These are phyloP conservation scores for Candida verbasci DNA, from an alignment of 805 yeast species.

Conservation along the genomic window DNA sequence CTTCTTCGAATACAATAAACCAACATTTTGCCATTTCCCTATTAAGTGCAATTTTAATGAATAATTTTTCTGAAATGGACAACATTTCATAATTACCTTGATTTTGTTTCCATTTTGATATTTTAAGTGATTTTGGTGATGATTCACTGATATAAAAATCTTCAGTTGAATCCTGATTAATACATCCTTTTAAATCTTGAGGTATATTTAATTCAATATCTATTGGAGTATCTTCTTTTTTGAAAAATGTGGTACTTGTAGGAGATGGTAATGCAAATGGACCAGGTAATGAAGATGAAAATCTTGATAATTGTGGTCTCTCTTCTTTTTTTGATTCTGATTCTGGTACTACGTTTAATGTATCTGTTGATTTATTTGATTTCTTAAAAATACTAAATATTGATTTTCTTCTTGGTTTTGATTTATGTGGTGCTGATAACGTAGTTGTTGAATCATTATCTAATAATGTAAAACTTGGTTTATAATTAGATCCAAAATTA, in stretches of 20 bases:
- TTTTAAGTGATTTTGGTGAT: slow-evolving; percentile 31
- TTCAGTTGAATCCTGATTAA: slow-evolving; percentile 33
- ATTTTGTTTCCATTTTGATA: slow-evolving; percentile 39
- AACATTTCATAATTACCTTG: slow-evolving; percentile 44
- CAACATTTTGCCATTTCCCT: slow-evolving; percentile 30
- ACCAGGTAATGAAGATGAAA: slow-evolving; percentile 19
- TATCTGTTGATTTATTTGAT: slow-evolving; percentile 8
- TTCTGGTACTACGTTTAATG: slow-evolving; percentile 2
- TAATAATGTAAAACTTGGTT: slow-evolving; percentile 27
- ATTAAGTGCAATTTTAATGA: slow-evolving; percentile 36
- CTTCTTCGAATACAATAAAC: slow-evolving; percentile 40
- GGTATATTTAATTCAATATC: slow-evolving; percentile 29
- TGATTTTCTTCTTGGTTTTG: slow-evolving; percentile 22
- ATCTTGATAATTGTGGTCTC: not conserved
- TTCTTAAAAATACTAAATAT: slow-evolving; percentile 34
- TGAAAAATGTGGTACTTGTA: slow-evolving; percentile 37
- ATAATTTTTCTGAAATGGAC: slow-evolving; percentile 31
- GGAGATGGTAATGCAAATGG: slow-evolving; percentile 43
- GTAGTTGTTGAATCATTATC: slow-evolving; percentile 1
- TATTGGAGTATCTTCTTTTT: slow-evolving; percentile 13
- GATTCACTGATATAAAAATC: slow-evolving; percentile 35
- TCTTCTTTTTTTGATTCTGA: not conserved
- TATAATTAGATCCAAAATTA: slow-evolving; percentile 36
- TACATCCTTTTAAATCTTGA: slow-evolving; percentile 29
- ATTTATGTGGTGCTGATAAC: slow-evolving; percentile 3